phyloP scores from a whole-genome alignment of 495 filamentous ascomycete species.

The Penicillium fimorum region DNA sequence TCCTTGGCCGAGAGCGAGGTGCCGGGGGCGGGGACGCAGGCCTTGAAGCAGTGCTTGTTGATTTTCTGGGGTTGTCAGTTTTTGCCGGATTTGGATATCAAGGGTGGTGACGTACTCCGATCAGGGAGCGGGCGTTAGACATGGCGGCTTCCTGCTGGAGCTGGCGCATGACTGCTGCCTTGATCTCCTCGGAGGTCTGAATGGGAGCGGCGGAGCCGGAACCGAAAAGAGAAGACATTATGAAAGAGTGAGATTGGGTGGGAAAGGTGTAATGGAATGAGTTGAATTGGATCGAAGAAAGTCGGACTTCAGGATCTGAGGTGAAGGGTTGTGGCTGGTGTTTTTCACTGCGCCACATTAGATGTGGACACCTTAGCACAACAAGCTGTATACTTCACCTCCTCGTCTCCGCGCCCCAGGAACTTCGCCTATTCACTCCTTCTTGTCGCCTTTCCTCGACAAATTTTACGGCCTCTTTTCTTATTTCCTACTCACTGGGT shows the following conservation, averaged over 20 bases:
- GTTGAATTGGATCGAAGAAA: slow-evolving; percentile 7
- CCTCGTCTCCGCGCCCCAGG: slow-evolving; percentile 6
- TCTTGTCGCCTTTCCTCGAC: slow-evolving; percentile 14
- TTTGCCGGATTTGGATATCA: background rate
- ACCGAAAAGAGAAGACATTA: slow-evolving; percentile 42
- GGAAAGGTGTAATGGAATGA: slow-evolving; percentile 1
- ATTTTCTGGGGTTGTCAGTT: slow-evolving; percentile 64
- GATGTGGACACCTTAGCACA: slow-evolving; percentile 38
- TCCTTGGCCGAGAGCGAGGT: slow-evolving; percentile 68
- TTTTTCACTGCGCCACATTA: slow-evolving; percentile 27
- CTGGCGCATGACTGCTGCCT: slow-evolving; percentile 69
- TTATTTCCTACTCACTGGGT: slow-evolving; percentile 18
- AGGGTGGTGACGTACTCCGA: slow-evolving; percentile 57
- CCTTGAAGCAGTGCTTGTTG: slow-evolving; percentile 95
- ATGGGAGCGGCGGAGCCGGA: slow-evolving; percentile 28
- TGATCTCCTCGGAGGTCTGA: slow-evolving; percentile 56
- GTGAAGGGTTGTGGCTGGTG: slow-evolving; percentile 26
- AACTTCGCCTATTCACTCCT: slow-evolving; percentile 22
- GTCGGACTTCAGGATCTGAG: slow-evolving; percentile 14
- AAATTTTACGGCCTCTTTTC: slow-evolving; percentile 13
- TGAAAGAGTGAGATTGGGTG: slow-evolving; percentile 14
- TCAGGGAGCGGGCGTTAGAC: slow-evolving; percentile 69
- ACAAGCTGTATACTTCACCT: slow-evolving; percentile 20
- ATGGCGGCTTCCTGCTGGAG: slow-evolving; percentile 72
- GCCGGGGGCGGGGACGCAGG: slow-evolving; percentile 84